phyloP scores from a whole-genome alignment of 495 filamentous ascomycete species.

The Penicillium fimorum region DNA sequence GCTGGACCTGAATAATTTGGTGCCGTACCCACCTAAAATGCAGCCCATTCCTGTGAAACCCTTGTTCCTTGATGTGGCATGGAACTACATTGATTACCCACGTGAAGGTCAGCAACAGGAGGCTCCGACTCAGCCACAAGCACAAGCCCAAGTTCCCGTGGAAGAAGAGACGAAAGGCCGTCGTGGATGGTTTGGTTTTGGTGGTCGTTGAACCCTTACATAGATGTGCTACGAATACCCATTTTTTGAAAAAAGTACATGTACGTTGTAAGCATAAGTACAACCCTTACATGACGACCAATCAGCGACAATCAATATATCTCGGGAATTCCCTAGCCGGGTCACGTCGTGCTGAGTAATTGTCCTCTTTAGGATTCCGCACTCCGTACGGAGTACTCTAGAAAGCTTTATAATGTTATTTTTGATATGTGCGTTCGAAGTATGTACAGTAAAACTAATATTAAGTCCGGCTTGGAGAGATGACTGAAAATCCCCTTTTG shows the following conservation, averaged over 20 bases:
- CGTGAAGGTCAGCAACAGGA: slow-evolving; percentile 37
- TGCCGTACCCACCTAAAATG: slow-evolving; percentile 80
- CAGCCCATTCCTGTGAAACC: slow-evolving; percentile 90
- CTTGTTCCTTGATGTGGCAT: slow-evolving; percentile 92
- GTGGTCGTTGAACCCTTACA: slow-evolving; percentile 50
- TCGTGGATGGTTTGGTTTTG: slow-evolving; percentile 89
- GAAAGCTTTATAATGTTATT: no score
- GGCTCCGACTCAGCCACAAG: slow-evolving; percentile 19
- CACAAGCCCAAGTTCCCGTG: slow-evolving; percentile 18
- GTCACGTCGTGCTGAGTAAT: slow-evolving; percentile 21
- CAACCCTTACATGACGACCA: slow-evolving; percentile 11
- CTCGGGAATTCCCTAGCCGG: slow-evolving; percentile 17
- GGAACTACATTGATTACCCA: slow-evolving; percentile 97
- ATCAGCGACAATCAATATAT: slow-evolving; percentile 7
- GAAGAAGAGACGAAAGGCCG: slow-evolving; percentile 61
- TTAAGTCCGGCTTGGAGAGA: not conserved
- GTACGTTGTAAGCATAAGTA: slow-evolving; percentile 7
- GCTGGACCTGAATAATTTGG: slow-evolving; percentile 74
- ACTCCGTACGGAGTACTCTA: no score
- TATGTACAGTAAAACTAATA: not conserved
- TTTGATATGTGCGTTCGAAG: no score
- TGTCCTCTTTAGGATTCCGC: no score
- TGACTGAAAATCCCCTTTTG: not conserved
- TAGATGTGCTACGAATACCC: slow-evolving; percentile 4
- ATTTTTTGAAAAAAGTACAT: not conserved